These are phyloP conservation scores for Vigna mungo DNA, from an alignment of 306 rosid genomes.

Conservation along the genomic window DNA sequence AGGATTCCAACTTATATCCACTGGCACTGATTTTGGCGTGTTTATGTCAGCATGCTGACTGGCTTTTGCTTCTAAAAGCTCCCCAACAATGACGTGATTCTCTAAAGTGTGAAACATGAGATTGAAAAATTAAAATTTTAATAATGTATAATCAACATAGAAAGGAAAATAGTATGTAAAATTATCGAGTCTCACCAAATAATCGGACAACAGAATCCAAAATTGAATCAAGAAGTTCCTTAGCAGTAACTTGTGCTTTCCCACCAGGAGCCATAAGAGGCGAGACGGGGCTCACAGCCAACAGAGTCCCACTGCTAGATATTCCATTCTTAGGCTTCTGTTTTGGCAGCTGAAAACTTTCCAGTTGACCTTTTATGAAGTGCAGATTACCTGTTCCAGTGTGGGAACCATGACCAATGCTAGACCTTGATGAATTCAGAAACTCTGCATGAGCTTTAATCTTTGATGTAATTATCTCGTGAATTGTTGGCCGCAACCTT, in stretches of 20 bases:
- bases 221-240: constrained; percentile 88
- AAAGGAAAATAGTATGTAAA: constrained; percentile 15
- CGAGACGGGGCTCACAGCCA: constrained; percentile 96
- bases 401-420: constrained; percentile 66
- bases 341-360: constrained; percentile 82
- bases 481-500: constrained; percentile 94
- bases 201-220: constrained; percentile 81
- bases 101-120: constrained; percentile 55
- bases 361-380: constrained; percentile 82
- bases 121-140: constrained; percentile 43
- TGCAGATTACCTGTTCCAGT: constrained; percentile 67
- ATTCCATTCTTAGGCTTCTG: constrained; percentile 91
- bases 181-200: constrained; percentile 69
- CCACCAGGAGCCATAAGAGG: constrained; percentile 96
- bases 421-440: constrained; percentile 71
- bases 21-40: constrained; percentile 75
- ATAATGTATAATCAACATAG: constrained; percentile 26
- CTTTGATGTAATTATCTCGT: constrained; percentile 86
- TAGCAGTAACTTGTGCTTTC: constrained; percentile 86
- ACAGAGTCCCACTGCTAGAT: constrained; percentile 73
- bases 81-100: constrained; percentile 96
- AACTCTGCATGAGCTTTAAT: constrained; percentile 78
- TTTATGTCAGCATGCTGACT: constrained; percentile 70
- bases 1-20: constrained; percentile 73
- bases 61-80: constrained; percentile 84